Evolutionary conservation across 108 stramenopile genomes (phyloP), one percentile per base, ranked within the genome.

Genomic region (Pseudonitzschia multiseries): DNA sequence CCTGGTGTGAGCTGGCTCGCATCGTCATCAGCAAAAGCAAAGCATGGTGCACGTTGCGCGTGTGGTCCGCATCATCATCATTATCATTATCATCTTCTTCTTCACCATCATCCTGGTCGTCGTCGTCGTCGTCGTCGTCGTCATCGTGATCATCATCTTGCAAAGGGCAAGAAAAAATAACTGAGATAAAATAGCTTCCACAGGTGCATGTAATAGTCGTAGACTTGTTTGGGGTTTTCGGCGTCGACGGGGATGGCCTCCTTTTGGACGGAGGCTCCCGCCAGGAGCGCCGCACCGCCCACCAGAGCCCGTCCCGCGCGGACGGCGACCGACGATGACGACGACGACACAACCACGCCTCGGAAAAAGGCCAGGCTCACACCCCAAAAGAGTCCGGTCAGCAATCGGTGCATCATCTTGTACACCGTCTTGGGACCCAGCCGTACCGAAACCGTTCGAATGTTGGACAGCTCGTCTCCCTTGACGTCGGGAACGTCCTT

Each of bases 141-240:
- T n/a, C n/a, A n/a, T n/a, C n/a, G n/a, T n/a, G n/a, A n/a, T n/a
- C 43, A 33, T 76, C 46, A 93, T 52, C 88, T 87, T 15, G 85
- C 87, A 29, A 93, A 87, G 8, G 92, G 92, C n/a, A 95, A 72
- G 0, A 82, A 77, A 57, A 96, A 65, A 63, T 93, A 96, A 43
- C 80, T 86, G 48, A 91, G 50, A 70, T 93, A 96, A 67, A 96
- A 96, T 41, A 93, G 75, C 61, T 96, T 93, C 95, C 95, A 96
- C 28, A 93, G 72, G 56, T 92, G 85, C 92, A 93, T 96, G 85
- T 96, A 96, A 66, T 84, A 92, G 5, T 73, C 69, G 76, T 96
- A 92, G 21, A 93, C 92, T 72, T 90, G 80, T 10, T 68, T 69
- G 44, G 84, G 83, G 64, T 92, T 77, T 68, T 90, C 86, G 12